Base-by-base conservation (phyloP, 1,139 yeast genomes). In the Candida sp. region DNA sequence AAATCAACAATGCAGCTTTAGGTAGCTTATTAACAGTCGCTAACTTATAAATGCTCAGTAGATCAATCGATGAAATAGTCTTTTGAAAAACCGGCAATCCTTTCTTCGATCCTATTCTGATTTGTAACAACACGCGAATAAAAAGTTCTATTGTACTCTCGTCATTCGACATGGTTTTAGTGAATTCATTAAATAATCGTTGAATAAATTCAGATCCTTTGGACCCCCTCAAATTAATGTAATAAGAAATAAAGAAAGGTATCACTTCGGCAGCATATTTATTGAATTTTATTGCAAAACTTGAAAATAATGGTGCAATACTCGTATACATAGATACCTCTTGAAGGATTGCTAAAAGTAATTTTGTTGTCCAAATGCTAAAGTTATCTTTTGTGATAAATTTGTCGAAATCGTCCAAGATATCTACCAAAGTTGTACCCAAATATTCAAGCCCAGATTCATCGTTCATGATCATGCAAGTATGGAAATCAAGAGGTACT, bases 1-100 rank as follows among this genome's bases (percentile, higher is more conserved):
- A 70, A 0, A 84, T 42, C 69, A 83, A 59, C 34, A 81, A 58
- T 0, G 86, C 77, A 7, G 84, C 67, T 42, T 73, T 70, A 15
- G 66, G 64, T 38, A 70, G 60, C 2, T 66, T 66, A 12, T 66
- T 58, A 2, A 57, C 47, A 0, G 68, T 48, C 0, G 86, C 77
- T 8, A 71, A 50, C 4, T 57, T 38, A 46, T 61, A 73, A 6
- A 77, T 52, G 2, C 38, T 35, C 1, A 50, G 44, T 3, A 70
- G 47, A 41, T 76, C 67, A 6, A 82, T 43, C 0, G 52, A 53
- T 1, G 54, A 45, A 45, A 72, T 76, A 1, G 80, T 57, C 1
- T 52, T 49, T 2, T 52, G 53, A 46, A 76, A 82, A 1, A 54
- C 53, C 1, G 57, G 52, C 4, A 61, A 49, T 0, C 62, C 64